These are phyloP conservation scores for Penicillium bialowiezense DNA, from an alignment of 495 filamentous ascomycete genomes.

Conservation along the genomic window DNA sequence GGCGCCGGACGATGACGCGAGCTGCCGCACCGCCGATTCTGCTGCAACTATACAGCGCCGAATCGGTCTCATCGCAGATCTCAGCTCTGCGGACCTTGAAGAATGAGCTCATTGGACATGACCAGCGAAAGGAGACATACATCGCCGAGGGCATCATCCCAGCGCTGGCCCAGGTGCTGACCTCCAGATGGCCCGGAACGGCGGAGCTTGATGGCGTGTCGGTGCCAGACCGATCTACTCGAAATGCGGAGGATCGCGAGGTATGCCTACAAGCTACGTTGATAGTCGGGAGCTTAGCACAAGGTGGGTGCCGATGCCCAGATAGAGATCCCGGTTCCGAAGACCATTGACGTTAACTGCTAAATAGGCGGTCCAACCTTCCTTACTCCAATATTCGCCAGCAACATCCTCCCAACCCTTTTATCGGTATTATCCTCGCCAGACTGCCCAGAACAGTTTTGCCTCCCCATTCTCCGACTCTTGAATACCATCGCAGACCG, in stretches of 20 bases:
- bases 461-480: slow-evolving; percentile 70
- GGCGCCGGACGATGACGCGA: slow-evolving; percentile 46
- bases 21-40: slow-evolving; percentile 53
- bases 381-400: slow-evolving; percentile 68
- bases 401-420: slow-evolving; percentile 60
- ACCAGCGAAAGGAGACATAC: slow-evolving; percentile 78
- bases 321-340: background rate
- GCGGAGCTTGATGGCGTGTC: slow-evolving; percentile 33
- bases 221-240: slow-evolving; percentile 13
- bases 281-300: slow-evolving; percentile 76
- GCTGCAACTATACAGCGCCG: slow-evolving; percentile 58
- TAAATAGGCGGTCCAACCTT: slow-evolving; percentile 74
- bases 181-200: slow-evolving; percentile 28
- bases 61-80: slow-evolving; percentile 59
- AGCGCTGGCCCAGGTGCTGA: slow-evolving; percentile 61
- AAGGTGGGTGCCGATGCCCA: slow-evolving; percentile 56
- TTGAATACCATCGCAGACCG: slow-evolving; percentile 71
- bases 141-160: slow-evolving; percentile 67
- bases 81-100: slow-evolving; percentile 69
- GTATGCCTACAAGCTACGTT: slow-evolving; percentile 76
- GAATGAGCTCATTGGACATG: slow-evolving; percentile 86
- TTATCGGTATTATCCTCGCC: slow-evolving; percentile 63
- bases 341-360: slow-evolving; percentile 13
- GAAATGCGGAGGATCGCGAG: slow-evolving; percentile 55
- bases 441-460: slow-evolving; percentile 61